phyloP scores from a whole-genome alignment of 768 basidiomycete species.

The Rhizopogon salebrosus region DNA sequence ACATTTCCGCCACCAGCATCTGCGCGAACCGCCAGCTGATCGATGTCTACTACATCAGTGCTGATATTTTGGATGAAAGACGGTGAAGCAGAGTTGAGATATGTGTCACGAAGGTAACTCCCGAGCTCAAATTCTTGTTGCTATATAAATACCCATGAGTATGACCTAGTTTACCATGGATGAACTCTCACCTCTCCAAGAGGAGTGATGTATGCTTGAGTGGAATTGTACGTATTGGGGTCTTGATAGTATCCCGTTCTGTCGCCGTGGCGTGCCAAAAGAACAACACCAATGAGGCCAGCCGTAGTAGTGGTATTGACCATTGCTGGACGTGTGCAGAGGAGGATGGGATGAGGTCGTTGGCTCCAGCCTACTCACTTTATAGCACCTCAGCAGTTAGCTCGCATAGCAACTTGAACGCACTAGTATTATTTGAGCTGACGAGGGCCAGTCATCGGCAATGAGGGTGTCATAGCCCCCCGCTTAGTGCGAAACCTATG shows the following conservation, averaged over 20 bases:
- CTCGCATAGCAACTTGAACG: no score
- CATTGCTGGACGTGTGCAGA: constrained; percentile 11
- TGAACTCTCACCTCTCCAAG: constrained; percentile 53
- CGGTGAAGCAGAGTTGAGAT: constrained; percentile 56
- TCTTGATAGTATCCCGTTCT: constrained; percentile 65
- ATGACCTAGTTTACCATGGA: background rate
- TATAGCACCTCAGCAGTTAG: background rate
- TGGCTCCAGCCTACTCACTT: background rate
- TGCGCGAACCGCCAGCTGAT: constrained; percentile 67
- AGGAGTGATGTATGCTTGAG: constrained; percentile 63
- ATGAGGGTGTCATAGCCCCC: background rate
- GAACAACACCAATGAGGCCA: constrained; percentile 61
- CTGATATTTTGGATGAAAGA: constrained; percentile 66
- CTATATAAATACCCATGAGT: constrained; percentile 27
- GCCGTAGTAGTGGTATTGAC: constrained; percentile 16
- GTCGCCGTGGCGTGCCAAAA: constrained; percentile 76
- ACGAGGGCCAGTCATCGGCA: no score
- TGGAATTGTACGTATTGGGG: constrained; percentile 62
- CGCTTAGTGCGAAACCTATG: background rate
- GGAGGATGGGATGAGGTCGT: background rate
- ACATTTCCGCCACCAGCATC: constrained; percentile 78
- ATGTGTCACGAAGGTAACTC: constrained; percentile 49
- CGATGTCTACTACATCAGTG: constrained; percentile 60
- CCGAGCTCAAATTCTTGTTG: constrained; percentile 66
- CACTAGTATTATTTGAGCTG: background rate